These are phyloP conservation scores for Cicer arietinum DNA, from an alignment of 306 rosid species.

Conservation along the genomic window DNA sequence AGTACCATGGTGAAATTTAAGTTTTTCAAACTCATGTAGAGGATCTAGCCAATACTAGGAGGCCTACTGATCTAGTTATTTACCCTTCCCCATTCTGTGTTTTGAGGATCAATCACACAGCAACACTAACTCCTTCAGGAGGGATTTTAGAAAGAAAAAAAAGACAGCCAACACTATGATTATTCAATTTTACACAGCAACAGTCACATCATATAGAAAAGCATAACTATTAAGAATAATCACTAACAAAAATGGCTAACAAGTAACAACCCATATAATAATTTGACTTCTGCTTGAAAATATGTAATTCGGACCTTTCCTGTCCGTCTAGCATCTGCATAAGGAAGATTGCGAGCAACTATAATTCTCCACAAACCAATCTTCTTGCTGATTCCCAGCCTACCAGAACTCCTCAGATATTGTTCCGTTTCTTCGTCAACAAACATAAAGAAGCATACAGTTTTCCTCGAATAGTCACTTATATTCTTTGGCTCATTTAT, in stretches of 20 bases:
- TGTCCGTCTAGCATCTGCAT: constrained; percentile 76
- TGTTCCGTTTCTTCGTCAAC: constrained; percentile 82
- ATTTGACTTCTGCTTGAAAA: constrained; percentile 36
- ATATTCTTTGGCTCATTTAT: constrained; percentile 78
- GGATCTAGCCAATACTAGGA: constrained; percentile 29
- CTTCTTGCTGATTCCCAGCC: constrained; percentile 62
- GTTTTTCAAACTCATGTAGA: constrained; percentile 24
- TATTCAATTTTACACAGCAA: constrained; percentile 18
- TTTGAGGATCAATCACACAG: neutral
- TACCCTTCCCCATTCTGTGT: constrained; percentile 16
- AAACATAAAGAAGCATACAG: constrained; percentile 90
- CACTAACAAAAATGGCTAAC: constrained; percentile 21
- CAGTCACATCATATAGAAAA: constrained; percentile 34
- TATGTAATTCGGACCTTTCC: constrained; percentile 72
- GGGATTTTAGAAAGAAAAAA: constrained; percentile 12
- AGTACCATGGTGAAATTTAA: neutral
- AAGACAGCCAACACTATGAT: constrained; percentile 7
- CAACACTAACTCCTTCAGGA: constrained; percentile 21
- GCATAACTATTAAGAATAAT: constrained; percentile 7
- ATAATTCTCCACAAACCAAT: constrained; percentile 83
- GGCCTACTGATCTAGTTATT: constrained; percentile 17
- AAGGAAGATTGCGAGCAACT: constrained; percentile 79
- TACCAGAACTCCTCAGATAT: constrained; percentile 58
- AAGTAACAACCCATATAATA: constrained; percentile 28
- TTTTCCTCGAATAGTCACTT: constrained; percentile 74